phyloP scores from a whole-genome alignment of 2,329 filamentous ascomycete genomes.

The Phaeomoniella chlamydospora region DNA sequence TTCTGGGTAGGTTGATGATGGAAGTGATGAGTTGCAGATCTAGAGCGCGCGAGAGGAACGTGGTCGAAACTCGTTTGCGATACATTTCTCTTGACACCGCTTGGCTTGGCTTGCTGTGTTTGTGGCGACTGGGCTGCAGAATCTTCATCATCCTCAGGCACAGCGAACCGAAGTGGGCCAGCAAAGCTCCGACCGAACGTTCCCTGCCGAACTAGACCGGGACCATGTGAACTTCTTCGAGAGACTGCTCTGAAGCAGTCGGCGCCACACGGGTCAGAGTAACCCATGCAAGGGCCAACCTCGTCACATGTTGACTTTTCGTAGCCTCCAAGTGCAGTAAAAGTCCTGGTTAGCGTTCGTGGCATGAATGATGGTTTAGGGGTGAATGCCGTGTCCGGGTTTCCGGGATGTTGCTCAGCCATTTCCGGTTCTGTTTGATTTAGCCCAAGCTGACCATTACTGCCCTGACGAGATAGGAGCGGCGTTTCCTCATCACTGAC shows the following conservation, averaged over 20 bases:
- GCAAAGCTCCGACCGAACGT: neutral
- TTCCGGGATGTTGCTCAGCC: neutral
- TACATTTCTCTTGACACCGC: neutral
- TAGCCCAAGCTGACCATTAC: neutral
- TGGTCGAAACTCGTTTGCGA: neutral
- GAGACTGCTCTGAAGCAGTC: slow-evolving; percentile 40
- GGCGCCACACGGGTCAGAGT: slow-evolving; percentile 44
- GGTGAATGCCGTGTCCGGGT: neutral
- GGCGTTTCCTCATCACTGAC: slow-evolving; percentile 10
- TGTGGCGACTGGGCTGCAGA: slow-evolving; percentile 2
- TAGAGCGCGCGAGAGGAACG: slow-evolving; percentile 8
- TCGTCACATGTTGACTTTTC: slow-evolving; percentile 39
- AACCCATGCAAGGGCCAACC: slow-evolving; percentile 45
- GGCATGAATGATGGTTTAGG: slow-evolving; percentile 20
- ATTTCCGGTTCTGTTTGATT: neutral
- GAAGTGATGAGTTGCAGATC: slow-evolving; percentile 10
- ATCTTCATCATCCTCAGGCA: slow-evolving; percentile 4
- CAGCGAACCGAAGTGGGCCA: slow-evolving; percentile 2
- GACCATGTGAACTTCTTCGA: slow-evolving; percentile 8
- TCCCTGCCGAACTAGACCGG: neutral
- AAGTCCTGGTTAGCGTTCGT: slow-evolving; percentile 18
- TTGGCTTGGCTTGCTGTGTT: neutral
- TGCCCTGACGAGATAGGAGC: slow-evolving; percentile 7
- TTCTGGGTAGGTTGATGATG: slow-evolving; percentile 10
- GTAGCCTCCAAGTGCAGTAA: slow-evolving; percentile 35